Evolutionary conservation across 2,329 filamentous ascomycete species (phyloP).

Genomic region (Fusarium sp.): DNA sequence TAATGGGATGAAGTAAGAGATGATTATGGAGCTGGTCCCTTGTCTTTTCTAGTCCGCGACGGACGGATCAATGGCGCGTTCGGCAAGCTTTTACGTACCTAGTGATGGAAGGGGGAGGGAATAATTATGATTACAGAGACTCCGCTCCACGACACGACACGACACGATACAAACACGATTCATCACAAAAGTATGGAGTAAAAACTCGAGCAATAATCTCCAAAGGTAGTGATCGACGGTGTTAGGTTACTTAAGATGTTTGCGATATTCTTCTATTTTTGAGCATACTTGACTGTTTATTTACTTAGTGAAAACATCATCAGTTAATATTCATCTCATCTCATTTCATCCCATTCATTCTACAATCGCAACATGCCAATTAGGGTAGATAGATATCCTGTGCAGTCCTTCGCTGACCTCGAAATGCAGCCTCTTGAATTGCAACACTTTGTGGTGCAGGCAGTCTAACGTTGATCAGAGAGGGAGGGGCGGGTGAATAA

Average conservation of each 20-base stretch:
- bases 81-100: conserved; percentile 38
- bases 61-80: conserved; percentile 46
- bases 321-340: too few species aligned
- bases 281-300: neutral
- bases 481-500: conserved; percentile 3
- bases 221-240: conserved; percentile 12
- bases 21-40: conserved; percentile 46
- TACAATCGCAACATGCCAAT: neutral
- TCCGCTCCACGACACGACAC: conserved; percentile 35
- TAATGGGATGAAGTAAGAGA: conserved; percentile 32
- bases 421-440: conserved; percentile 7
- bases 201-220: conserved; percentile 2
- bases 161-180: conserved; percentile 15
- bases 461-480: conserved; percentile 14
- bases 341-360: neutral
- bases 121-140: conserved; percentile 39
- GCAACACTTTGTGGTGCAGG: conserved; percentile 6
- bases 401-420: conserved; percentile 1
- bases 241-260: neutral
- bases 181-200: conserved; percentile 10
- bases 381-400: neutral
- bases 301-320: neutral
- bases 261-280: neutral
- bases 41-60: conserved; percentile 26
- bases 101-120: conserved; percentile 3